phyloP scores from a whole-genome alignment of 2,329 filamentous ascomycete genomes.

The Fusarium pseudocircinatum region DNA sequence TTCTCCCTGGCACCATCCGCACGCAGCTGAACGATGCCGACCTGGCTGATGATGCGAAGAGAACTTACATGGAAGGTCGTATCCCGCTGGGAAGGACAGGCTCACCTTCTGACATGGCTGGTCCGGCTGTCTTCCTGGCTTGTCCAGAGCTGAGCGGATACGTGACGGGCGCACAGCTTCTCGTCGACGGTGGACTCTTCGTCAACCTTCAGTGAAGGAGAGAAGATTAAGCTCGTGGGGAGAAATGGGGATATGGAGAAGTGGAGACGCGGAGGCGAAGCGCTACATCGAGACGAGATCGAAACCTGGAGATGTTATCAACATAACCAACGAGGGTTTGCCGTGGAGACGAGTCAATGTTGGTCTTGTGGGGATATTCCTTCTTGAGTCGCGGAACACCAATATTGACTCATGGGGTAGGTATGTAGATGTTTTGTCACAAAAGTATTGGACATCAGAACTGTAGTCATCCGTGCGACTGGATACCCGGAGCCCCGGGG shows the following conservation, averaged over 20 bases:
- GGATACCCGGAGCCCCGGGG: conserved; percentile 24
- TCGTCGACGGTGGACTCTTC: conserved; percentile 90
- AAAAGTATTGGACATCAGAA: conserved; percentile 15
- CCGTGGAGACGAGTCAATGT: conserved; percentile 19
- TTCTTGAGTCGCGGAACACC: conserved; percentile 6
- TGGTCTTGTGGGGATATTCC: not conserved
- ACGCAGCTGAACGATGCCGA: conserved; percentile 89
- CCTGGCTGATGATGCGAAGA: conserved; percentile 84
- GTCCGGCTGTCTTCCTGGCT: conserved; percentile 86
- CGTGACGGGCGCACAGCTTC: conserved; percentile 82
- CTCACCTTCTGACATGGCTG: conserved; percentile 76
- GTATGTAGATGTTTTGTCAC: not conserved
- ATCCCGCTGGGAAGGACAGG: conserved; percentile 84
- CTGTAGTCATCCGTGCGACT: conserved; percentile 5
- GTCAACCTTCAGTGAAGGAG: conserved; percentile 79
- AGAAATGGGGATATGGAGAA: conserved; percentile 25
- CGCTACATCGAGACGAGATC: not conserved
- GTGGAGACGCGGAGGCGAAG: conserved; percentile 21
- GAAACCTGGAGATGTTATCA: conserved; percentile 11
- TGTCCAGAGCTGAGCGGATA: conserved; percentile 82
- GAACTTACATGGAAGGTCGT: conserved; percentile 78
- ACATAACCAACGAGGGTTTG: conserved; percentile 1
- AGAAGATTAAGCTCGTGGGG: conserved; percentile 29
- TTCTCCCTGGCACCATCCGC: conserved; percentile 83
- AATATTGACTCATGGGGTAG: conserved; percentile 25